These are phyloP conservation scores for Septoria petroselini DNA, from an alignment of 2,329 filamentous ascomycete species.

Conservation along the genomic window DNA sequence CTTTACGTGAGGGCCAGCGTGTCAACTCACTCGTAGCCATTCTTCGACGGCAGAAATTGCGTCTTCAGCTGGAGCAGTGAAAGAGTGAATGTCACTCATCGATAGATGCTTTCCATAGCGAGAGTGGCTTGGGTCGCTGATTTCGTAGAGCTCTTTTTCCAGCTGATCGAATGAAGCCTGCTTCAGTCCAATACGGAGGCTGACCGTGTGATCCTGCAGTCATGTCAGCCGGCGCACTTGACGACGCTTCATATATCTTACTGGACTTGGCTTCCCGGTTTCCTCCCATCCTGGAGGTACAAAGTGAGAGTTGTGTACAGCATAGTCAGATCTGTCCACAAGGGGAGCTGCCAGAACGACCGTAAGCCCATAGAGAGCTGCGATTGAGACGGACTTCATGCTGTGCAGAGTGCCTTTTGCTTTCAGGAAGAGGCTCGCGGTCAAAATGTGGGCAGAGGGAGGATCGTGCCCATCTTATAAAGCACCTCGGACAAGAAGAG, in stretches of 20 bases:
- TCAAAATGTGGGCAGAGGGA: conserved; percentile 3
- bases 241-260: background rate
- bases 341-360: conserved; percentile 18
- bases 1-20: background rate
- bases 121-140: conserved; percentile 59
- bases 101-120: conserved; percentile 57
- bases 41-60: conserved; percentile 50
- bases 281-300: conserved; percentile 25
- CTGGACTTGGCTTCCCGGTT: conserved; percentile 20
- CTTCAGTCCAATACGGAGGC: conserved; percentile 30
- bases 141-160: conserved; percentile 58
- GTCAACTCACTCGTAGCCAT: conserved; percentile 50
- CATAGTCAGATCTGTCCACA: conserved; percentile 19
- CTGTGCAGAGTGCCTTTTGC: background rate
- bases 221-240: conserved; percentile 3
- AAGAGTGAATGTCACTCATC: conserved; percentile 55
- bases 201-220: conserved; percentile 18
- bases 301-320: conserved; percentile 21
- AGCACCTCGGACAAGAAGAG: background rate
- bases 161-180: conserved; percentile 38
- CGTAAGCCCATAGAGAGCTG: conserved; percentile 4
- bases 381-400: conserved; percentile 8
- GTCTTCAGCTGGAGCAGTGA: conserved; percentile 53
- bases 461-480: background rate
- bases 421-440: background rate